phyloP scores from a whole-genome alignment of 1,139 yeast species.

The Hemisphaericaspora subhashii region DNA sequence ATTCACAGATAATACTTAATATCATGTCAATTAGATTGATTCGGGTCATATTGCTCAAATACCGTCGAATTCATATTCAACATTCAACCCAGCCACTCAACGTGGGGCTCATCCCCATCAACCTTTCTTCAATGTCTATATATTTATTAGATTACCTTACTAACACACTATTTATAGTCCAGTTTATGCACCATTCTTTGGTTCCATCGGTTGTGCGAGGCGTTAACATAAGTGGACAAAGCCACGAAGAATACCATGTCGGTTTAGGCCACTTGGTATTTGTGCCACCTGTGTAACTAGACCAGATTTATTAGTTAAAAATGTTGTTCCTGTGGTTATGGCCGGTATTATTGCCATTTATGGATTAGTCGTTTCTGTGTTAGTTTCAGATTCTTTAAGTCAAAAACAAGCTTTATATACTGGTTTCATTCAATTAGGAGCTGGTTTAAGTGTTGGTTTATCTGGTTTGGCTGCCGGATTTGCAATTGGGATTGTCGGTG shows the following conservation, averaged over 20 bases:
- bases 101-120: not conserved
- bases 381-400: constrained; percentile 86
- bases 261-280: too few species aligned
- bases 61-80: too few species aligned
- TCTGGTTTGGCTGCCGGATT: constrained; percentile 97
- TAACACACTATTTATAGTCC: constrained; percentile 43
- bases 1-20: too few species aligned
- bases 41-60: not conserved
- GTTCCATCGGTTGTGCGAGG: constrained; percentile 99
- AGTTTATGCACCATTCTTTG: constrained; percentile 90
- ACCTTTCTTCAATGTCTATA: too few species aligned
- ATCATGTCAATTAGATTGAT: not conserved
- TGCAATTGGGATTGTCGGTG: constrained; percentile 98
- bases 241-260: too few species aligned
- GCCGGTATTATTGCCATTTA: constrained; percentile 99
- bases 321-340: constrained; percentile 96
- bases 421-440: constrained; percentile 97
- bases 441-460: constrained; percentile 96
- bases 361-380: constrained; percentile 95
- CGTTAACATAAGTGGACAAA: too few species aligned
- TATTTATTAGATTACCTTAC: constrained; percentile 21
- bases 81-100: not conserved
- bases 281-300: constrained; percentile 97
- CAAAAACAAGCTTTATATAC: constrained; percentile 86
- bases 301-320: constrained; percentile 90